phyloP scores from a whole-genome alignment of 306 rosid genomes.

The Cyclanthera cordifolia region DNA sequence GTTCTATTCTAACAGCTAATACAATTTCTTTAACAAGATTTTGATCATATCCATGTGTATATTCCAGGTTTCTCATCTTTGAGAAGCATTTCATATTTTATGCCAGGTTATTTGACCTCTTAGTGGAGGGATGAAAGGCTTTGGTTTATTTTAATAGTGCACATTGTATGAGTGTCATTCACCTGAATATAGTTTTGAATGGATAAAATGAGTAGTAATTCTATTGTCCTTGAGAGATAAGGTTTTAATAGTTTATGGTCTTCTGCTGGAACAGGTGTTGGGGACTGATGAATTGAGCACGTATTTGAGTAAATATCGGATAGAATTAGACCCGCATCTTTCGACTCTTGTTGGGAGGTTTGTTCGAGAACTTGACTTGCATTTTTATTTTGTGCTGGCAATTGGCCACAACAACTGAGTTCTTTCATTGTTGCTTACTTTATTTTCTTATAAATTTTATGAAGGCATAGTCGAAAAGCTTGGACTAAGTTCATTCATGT shows the following conservation, averaged over 20 bases:
- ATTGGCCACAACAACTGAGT: not conserved
- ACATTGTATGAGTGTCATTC: not conserved
- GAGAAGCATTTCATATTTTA: not conserved
- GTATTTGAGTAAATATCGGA: constrained; percentile 29
- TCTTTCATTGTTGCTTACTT: not conserved
- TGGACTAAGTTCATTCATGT: constrained; percentile 87
- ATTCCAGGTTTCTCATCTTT: not conserved
- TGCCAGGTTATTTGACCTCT: not conserved
- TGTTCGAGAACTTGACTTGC: constrained; percentile 16
- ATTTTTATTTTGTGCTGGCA: constrained; percentile 4
- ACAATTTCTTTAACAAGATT: not conserved
- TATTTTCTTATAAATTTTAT: constrained; percentile 15
- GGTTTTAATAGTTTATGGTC: constrained; percentile 16
- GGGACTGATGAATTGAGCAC: constrained; percentile 36
- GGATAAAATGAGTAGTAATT: constrained; percentile 1
- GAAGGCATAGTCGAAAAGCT: constrained; percentile 94
- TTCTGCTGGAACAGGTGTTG: constrained; percentile 30
- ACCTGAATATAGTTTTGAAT: not conserved
- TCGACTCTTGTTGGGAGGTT: constrained; percentile 42
- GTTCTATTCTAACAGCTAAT: not conserved
- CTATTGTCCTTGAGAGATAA: not conserved
- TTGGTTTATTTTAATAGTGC: not conserved
- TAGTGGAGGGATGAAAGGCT: not conserved
- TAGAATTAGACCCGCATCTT: constrained; percentile 36
- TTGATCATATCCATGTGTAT: not conserved